Percentiles rank a stretch among this genome's conserved stretches.
These are phyloP conservation scores for Mimosa pudica DNA, from an alignment of 306 rosid genomes.

Conservation along the genomic window DNA sequence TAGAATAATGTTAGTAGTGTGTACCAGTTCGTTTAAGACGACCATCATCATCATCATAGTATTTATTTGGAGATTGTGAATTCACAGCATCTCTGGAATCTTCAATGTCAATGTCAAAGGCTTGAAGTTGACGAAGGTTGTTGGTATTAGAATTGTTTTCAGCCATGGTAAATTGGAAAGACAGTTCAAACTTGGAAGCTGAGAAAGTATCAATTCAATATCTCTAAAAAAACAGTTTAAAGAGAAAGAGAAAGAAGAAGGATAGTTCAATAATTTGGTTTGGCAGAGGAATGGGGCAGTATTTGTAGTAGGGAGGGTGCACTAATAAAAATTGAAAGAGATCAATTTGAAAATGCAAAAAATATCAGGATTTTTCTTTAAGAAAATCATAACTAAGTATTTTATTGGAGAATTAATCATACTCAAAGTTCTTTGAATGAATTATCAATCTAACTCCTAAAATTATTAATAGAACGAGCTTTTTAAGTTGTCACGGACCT, in stretches of 20 bases:
- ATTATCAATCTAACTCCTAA: no score
- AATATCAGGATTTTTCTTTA: no score
- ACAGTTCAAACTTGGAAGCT: background rate
- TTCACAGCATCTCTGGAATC: constrained; percentile 27
- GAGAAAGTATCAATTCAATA: no score
- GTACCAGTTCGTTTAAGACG: constrained; percentile 61
- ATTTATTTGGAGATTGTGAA: constrained; percentile 34
- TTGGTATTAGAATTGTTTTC: constrained; percentile 32
- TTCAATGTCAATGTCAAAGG: constrained; percentile 41
- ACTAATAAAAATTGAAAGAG: background rate
- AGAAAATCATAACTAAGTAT: no score
- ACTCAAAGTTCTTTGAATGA: no score
- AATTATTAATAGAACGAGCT: no score
- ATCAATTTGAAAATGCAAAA: background rate
- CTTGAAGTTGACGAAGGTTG: constrained; percentile 34
- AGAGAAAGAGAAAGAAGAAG: no score
- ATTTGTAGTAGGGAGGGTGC: constrained; percentile 36
- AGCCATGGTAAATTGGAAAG: constrained; percentile 37
- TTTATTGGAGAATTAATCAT: no score
- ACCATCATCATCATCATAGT: constrained; percentile 58
- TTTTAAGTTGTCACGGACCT: no score
- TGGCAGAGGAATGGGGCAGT: constrained; percentile 14
- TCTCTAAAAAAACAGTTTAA: no score
- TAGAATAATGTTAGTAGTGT: background rate
- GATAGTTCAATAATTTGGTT: background rate